Conservation (phyloP, 2,329 filamentous ascomycete species). For the Leptosphaerulina australis region DNA sequence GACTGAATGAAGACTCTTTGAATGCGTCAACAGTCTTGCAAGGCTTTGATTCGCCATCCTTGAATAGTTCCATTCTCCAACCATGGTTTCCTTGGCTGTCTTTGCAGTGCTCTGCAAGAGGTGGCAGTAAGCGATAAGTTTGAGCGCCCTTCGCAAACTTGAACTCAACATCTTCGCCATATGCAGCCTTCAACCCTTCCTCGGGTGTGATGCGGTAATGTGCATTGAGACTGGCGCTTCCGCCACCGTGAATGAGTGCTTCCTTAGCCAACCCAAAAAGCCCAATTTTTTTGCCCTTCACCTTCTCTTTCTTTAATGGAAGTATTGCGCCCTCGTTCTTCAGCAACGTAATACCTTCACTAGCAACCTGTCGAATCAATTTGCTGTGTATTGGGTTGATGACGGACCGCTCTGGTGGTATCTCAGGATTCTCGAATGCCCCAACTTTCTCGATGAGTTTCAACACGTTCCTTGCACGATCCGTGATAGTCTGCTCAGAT, state of each 20-base stretch:
- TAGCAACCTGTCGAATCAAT: constrained; percentile 68
- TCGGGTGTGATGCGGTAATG: constrained; percentile 38
- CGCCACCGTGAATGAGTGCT: constrained; percentile 44
- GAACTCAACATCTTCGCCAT: constrained; percentile 40
- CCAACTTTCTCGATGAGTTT: constrained; percentile 72
- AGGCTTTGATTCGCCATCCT: constrained; percentile 31
- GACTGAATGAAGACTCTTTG: constrained; percentile 36
- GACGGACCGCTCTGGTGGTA: constrained; percentile 64
- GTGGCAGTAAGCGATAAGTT: constrained; percentile 43
- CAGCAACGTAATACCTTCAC: constrained; percentile 72
- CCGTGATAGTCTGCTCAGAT: constrained; percentile 44
- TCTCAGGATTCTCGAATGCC: constrained; percentile 64
- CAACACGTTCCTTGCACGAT: constrained; percentile 47
- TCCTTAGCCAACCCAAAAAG: constrained; percentile 72
- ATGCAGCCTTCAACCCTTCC: constrained; percentile 34
- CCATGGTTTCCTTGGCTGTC: constrained; percentile 37
- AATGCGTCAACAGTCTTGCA: constrained; percentile 29
- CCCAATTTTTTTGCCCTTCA: constrained; percentile 63
- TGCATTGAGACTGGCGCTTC: constrained; percentile 38
- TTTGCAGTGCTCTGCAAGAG: constrained; percentile 34
- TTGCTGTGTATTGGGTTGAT: constrained; percentile 65
- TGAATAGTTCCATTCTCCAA: constrained; percentile 43
- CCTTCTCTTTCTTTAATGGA: constrained; percentile 66
- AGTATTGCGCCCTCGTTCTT: constrained; percentile 72
- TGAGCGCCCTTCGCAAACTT: constrained; percentile 43